phyloP scores from a whole-genome alignment of 805 yeast genomes.

The Spathaspora hagerdaliae region DNA sequence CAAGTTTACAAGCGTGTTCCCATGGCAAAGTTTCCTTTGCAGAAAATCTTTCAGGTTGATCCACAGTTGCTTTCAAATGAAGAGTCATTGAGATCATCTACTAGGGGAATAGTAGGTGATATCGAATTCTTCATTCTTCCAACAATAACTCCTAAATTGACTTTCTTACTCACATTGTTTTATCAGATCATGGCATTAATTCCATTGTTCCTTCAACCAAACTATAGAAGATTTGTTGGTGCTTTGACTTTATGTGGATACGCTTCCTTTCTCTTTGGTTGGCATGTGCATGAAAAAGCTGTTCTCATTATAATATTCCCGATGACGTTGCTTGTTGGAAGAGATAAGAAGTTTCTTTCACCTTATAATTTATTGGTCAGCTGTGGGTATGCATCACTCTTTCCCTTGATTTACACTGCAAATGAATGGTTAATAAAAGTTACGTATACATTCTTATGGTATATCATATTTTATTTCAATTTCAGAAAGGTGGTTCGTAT shows the following conservation, averaged over 20 bases:
- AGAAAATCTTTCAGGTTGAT: constrained; percentile 41
- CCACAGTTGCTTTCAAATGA: constrained; percentile 35
- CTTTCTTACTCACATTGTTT: constrained; percentile 78
- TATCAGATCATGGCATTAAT: constrained; percentile 75
- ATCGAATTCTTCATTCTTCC: constrained; percentile 80
- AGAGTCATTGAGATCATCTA: constrained; percentile 33
- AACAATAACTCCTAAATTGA: constrained; percentile 68
- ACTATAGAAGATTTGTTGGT: constrained; percentile 75
- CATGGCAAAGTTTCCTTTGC: constrained; percentile 23
- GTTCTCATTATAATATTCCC: constrained; percentile 88
- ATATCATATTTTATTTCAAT: constrained; percentile 68
- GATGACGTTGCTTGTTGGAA: constrained; percentile 67
- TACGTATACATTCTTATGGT: constrained; percentile 80
- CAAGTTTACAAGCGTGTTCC: constrained; percentile 38
- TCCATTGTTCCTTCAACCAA: constrained; percentile 68
- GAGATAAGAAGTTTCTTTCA: constrained; percentile 66
- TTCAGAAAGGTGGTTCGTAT: constrained; percentile 66
- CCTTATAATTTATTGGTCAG: constrained; percentile 69
- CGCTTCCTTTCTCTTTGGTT: constrained; percentile 89
- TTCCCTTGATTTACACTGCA: constrained; percentile 80
- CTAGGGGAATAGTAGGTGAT: constrained; percentile 91
- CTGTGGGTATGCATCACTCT: constrained; percentile 81
- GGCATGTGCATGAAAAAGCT: constrained; percentile 99
- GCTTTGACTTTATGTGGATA: constrained; percentile 85
- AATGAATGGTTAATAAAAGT: constrained; percentile 78